Evolutionary conservation across 2,329 filamentous ascomycete genomes (phyloP).

Genomic region (Pezicula carpinea): DNA sequence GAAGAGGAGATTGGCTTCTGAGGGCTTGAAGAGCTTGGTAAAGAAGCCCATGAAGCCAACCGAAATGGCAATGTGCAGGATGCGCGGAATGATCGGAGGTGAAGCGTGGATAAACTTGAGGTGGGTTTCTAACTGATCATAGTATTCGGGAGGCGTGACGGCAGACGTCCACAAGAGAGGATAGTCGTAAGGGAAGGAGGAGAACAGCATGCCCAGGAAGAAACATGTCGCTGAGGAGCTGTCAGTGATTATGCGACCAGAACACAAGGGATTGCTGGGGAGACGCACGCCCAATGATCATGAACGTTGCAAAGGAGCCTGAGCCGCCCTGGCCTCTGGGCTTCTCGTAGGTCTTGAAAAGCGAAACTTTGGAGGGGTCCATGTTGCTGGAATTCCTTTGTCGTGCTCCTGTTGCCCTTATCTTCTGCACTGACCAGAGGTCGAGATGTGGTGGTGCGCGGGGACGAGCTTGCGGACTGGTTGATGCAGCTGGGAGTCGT

Average conservation of each 20-base stretch:
- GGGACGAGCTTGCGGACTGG: no score
- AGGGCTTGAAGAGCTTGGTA: slow-evolving; percentile 89
- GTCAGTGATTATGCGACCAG: slow-evolving; percentile 8
- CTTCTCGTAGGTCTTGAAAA: slow-evolving; percentile 30
- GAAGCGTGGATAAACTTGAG: slow-evolving; percentile 87
- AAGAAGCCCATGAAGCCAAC: slow-evolving; percentile 86
- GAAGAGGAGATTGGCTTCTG: slow-evolving; percentile 93
- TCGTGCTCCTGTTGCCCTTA: no score
- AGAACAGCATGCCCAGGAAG: slow-evolving; percentile 97
- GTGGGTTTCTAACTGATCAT: slow-evolving; percentile 82
- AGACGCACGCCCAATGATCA: slow-evolving; percentile 86
- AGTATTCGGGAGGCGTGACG: slow-evolving; percentile 62
- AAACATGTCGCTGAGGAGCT: slow-evolving; percentile 71
- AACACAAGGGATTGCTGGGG: slow-evolving; percentile 8
- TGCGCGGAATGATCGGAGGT: slow-evolving; percentile 84
- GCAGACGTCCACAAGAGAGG: slow-evolving; percentile 76
- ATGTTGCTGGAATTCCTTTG: slow-evolving; percentile 10
- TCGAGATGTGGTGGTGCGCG: no score
- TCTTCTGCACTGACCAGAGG: no score
- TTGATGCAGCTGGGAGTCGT: no score
- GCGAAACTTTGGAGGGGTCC: slow-evolving; percentile 26
- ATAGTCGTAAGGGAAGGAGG: slow-evolving; percentile 93
- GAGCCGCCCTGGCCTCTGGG: slow-evolving; percentile 36
- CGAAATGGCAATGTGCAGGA: slow-evolving; percentile 89
- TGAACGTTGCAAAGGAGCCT: slow-evolving; percentile 86